Percentiles rank a stretch among this genome's conserved stretches.
These are phyloP conservation scores for Thelephora ganbajun DNA, from an alignment of 768 basidiomycete species.

Conservation along the genomic window DNA sequence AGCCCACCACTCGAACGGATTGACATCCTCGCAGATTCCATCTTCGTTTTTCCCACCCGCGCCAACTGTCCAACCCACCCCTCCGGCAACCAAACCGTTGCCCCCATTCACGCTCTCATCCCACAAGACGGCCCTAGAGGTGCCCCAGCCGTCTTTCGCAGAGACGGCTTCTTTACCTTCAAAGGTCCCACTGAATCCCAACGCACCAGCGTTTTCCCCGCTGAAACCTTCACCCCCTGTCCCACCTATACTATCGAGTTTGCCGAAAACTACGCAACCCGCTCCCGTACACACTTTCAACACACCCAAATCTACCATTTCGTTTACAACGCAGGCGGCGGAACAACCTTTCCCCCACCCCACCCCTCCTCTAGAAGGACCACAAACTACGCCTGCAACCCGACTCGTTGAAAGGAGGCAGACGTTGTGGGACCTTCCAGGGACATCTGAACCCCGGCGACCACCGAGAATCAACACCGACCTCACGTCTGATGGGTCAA, in stretches of 20 bases:
- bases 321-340: not conserved
- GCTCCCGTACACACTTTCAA: not conserved
- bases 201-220: constrained; percentile 4
- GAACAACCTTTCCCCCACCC: not conserved
- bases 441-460: constrained; percentile 8
- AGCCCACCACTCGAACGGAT: not conserved
- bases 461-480: not conserved
- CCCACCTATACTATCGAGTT: constrained; percentile 3
- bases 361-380: not conserved
- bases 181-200: constrained; percentile 6
- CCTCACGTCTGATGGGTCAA: not conserved
- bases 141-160: not conserved
- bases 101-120: not conserved
- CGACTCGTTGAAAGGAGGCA: constrained; percentile 11
- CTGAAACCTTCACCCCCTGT: constrained; percentile 2
- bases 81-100: not conserved
- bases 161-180: too few species aligned
- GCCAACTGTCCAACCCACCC: not conserved
- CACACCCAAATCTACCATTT: not conserved
- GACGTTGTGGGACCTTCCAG: constrained; percentile 14
- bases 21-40: constrained; percentile 2
- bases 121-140: not conserved
- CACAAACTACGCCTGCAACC: constrained; percentile 1
- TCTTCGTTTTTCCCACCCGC: not conserved
- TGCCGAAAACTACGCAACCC: constrained; percentile 8